Base-by-base conservation (phyloP, 805 yeast genomes). In the Myxozyma nipponensis region DNA sequence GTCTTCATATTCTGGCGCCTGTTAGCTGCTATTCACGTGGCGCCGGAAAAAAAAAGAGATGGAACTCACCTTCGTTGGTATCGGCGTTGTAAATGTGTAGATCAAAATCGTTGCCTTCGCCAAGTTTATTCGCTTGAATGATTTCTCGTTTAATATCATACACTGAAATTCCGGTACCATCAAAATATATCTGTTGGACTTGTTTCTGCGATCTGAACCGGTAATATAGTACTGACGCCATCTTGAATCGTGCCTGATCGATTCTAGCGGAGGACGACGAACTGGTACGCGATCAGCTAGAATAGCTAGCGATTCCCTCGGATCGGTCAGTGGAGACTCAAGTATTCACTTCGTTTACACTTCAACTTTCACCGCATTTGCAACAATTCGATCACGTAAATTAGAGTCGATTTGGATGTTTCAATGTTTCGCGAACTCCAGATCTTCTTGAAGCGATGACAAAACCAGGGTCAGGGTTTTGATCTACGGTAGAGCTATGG, bases 111-210 rank as follows among this genome's bases (percentile, higher is more conserved):
- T 83, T 78, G 1, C 96, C 95, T 52, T 82, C 83, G 4, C 90
- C 88, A 15, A 93, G 73, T 60, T 81, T 85, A 67, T 90, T 91
- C 36, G 82, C 86, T 18, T 76, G 68, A 39, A 93, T 84, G 45
- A 93, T 88, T 60, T 93, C 98, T 54, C 91, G 82, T 69, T 93
- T 93, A 53, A 93, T 72, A 64, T 93, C 99, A 69, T 91, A 93
- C 1, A 90, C 95, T 1, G 95, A 87, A 38, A 93, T 81, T 25
- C 98, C 97, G 0, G 98, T 91, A 19, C 98, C 99, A 66, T 93
- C 98, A 64, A 93, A 93, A 42, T 83, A 77, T 24, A 93, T 79
- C 39, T 95, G 77, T 0, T 86, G 81, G 25, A 86, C 83, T 38
- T 78, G 82, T 62, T 82, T 83, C 66, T 90, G 96, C 15, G 95